Evolutionary conservation across 169 alveolate species (phyloP), one percentile per base, ranked within the genome.

Genomic region (Plasmodium gaboni): DNA sequence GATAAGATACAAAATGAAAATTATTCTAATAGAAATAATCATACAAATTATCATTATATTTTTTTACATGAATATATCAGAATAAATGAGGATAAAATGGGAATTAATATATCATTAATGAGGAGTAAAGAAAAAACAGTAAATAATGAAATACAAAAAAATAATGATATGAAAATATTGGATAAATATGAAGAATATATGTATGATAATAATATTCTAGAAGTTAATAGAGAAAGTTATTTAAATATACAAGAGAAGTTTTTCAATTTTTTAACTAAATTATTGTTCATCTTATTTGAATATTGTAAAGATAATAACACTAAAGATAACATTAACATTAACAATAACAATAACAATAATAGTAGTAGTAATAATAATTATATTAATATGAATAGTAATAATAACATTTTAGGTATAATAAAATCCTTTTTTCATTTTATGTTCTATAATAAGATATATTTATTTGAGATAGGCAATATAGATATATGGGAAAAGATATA

Each of bases 361-460:
- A 55, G 13, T 55, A 55, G 28, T 13, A 55, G n/a, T 6, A 2
- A 55, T 55, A 55, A 55, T n/a, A 15, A 55, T 55, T 0, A 32
- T 32, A 32, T 32, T 3, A 32, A 4, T 32, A 38, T 38, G 1
- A 38, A 38, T 38, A 38, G 46, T 38, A 38, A 38, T 38, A 70
- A 9, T n/a, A 67, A 17, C 60, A 69, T 83, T 15, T 68, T 83
- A 59, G 50, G 73, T 5, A 2, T 83, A 42, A 59, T 83, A 55
- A 83, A 83, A 68, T 55, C 85, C 51, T 83, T 55, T 83, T 83
- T 83, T 13, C 64, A 83, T 42, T 83, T 83, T 24, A 59, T 83
- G 53, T 83, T 83, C 67, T 83, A 26, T 12, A 83, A 68, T 71
- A 57, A 68, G 59, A 83, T 83, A 32, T 55, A 10, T 19, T 68